Evolutionary conservation across 2,329 filamentous ascomycete genomes (phyloP).

Genomic region (Bipolaris bicolor): DNA sequence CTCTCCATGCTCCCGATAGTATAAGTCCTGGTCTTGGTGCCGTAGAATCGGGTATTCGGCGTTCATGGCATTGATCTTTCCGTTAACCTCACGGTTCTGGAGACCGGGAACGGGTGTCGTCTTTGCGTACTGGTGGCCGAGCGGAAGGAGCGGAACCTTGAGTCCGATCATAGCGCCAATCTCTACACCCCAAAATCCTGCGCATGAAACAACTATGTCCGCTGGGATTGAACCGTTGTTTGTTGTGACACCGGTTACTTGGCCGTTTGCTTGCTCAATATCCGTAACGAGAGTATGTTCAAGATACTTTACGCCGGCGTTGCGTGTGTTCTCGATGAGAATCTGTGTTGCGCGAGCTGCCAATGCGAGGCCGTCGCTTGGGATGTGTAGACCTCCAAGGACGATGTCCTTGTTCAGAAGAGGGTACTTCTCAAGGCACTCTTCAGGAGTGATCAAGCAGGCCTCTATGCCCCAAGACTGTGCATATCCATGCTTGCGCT

Average conservation of each 20-base stretch:
- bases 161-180: slow-evolving; percentile 66
- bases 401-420: slow-evolving; percentile 60
- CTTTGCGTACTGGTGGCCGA: slow-evolving; percentile 69
- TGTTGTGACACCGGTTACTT: slow-evolving; percentile 64
- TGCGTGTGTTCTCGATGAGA: slow-evolving; percentile 63
- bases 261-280: slow-evolving; percentile 57
- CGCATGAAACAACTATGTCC: slow-evolving; percentile 67
- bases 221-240: slow-evolving; percentile 58
- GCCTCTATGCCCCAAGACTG: slow-evolving; percentile 66
- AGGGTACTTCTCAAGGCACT: slow-evolving; percentile 62
- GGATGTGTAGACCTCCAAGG: slow-evolving; percentile 65
- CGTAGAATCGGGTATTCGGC: slow-evolving; percentile 65
- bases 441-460: slow-evolving; percentile 57
- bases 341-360: slow-evolving; percentile 67
- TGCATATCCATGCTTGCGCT: slow-evolving; percentile 67
- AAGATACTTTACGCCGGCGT: slow-evolving; percentile 65
- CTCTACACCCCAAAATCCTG: slow-evolving; percentile 71
- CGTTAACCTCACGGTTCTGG: slow-evolving; percentile 49
- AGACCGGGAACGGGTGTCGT: slow-evolving; percentile 60
- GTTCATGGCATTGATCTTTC: slow-evolving; percentile 54
- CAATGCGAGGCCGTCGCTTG: slow-evolving; percentile 65
- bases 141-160: slow-evolving; percentile 63
- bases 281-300: slow-evolving; percentile 64
- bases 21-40: slow-evolving; percentile 68
- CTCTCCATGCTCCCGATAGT: slow-evolving; percentile 69